Percentiles rank a stretch among this genome's conserved stretches.
phyloP scores from a whole-genome alignment of 305 asterid species.

The Ajuga reptans region DNA sequence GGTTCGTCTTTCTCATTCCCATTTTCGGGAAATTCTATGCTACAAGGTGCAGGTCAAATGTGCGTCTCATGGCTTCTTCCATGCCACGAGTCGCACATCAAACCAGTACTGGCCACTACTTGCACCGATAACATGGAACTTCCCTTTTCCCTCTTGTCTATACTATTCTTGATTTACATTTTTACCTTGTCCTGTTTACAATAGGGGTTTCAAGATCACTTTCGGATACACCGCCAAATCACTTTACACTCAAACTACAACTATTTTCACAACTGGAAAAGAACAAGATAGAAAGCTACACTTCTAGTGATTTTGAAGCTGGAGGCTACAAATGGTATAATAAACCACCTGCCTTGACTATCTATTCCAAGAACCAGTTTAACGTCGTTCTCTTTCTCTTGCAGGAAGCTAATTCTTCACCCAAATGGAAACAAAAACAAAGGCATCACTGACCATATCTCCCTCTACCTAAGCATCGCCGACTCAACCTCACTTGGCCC shows the following conservation, averaged over 20 bases:
- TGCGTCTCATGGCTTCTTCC: too few species aligned
- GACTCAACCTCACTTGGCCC: conserved; percentile 26
- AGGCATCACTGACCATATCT: conserved; percentile 39
- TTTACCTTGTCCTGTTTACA: background rate
- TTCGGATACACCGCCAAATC: conserved; percentile 42
- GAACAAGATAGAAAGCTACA: conserved; percentile 36
- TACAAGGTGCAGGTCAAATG: too few species aligned
- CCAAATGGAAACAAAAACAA: conserved; percentile 55
- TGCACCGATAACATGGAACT: too few species aligned
- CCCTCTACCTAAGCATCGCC: conserved; percentile 33
- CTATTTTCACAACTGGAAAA: conserved; percentile 32
- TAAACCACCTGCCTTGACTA: background rate
- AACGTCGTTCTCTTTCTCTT: background rate
- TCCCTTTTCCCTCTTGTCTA: background rate
- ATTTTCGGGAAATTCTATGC: too few species aligned
- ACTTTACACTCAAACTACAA: conserved; percentile 34
- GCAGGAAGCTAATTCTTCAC: conserved; percentile 33
- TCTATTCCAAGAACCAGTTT: background rate
- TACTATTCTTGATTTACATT: background rate
- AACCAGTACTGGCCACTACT: too few species aligned
- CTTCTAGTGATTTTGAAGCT: conserved; percentile 39
- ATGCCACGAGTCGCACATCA: too few species aligned
- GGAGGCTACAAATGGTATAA: conserved; percentile 56
- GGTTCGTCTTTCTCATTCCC: conserved; percentile 11
- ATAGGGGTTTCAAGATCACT: conserved; percentile 33